Evolutionary conservation across 306 rosid species (phyloP).

Genomic region (Vigna unguiculata): DNA sequence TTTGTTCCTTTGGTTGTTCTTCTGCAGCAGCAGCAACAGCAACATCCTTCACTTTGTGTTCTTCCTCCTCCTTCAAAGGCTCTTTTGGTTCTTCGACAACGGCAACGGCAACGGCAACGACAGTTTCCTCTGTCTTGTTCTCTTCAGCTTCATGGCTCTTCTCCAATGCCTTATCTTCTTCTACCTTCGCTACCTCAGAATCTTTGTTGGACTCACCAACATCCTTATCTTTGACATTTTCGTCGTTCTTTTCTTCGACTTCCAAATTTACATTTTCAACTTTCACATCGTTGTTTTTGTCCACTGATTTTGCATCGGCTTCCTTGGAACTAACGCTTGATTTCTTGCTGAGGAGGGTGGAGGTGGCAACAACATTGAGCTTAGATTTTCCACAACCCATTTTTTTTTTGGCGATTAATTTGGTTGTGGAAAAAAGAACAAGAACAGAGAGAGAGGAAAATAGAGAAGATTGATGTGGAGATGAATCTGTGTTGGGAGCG

Average conservation of each 20-base stretch:
- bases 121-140: neutral
- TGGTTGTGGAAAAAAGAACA: conserved; percentile 11
- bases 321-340: conserved; percentile 29
- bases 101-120: neutral
- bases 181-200: conserved; percentile 3
- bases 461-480: conserved; percentile 2
- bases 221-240: neutral
- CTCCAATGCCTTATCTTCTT: conserved; percentile 11
- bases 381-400: conserved; percentile 99
- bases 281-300: neutral
- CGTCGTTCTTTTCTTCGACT: conserved; percentile 18
- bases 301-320: conserved; percentile 4
- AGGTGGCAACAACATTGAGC: conserved; percentile 64
- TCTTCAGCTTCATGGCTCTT: conserved; percentile 9
- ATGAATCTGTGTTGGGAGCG: neutral
- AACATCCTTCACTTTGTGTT: conserved; percentile 1
- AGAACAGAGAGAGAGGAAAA: neutral
- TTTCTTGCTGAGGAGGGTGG: conserved; percentile 61
- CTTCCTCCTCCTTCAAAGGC: neutral
- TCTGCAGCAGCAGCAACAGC: neutral
- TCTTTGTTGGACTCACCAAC: neutral
- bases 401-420: neutral
- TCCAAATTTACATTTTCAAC: neutral
- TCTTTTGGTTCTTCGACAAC: conserved; percentile 9
- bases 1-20: neutral